Evolutionary conservation across 2,329 filamentous ascomycete species (phyloP).

Genomic region (Fusarium sp.): DNA sequence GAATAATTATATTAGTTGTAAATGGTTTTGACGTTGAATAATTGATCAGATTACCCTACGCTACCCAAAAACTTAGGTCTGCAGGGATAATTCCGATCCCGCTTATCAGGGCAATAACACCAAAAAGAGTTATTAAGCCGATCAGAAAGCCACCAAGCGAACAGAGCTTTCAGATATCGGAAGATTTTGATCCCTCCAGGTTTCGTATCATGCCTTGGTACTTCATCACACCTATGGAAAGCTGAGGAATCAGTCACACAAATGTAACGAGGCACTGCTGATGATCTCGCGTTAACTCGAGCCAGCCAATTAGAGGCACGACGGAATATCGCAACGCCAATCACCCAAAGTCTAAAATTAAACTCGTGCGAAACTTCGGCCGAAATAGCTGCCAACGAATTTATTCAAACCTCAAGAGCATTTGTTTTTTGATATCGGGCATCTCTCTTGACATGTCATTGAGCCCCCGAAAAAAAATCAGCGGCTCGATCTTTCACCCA

Average conservation of each 20-base stretch:
- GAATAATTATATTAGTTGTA: too few relatives aligned
- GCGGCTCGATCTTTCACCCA: too few relatives aligned
- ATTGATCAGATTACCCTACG: background rate
- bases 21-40: fast-evolving
- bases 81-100: fast-evolving
- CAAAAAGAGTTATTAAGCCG: fast-evolving
- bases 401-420: background rate
- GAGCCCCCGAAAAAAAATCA: too few relatives aligned
- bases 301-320: background rate
- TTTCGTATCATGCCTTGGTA: background rate
- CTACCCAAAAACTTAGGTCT: too few relatives aligned
- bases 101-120: background rate
- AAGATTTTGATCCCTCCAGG: background rate
- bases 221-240: fast-evolving
- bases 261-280: background rate
- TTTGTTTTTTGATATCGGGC: too few relatives aligned
- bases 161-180: fast-evolving
- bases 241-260: background rate
- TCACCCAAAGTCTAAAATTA: background rate
- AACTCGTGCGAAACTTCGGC: background rate
- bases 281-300: too few relatives aligned
- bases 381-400: background rate
- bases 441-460: too few relatives aligned
- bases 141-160: background rate
- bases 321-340: background rate